Evolutionary conservation across 106 monocot genomes (phyloP).

Genomic region (Narthecium ossifragum): DNA sequence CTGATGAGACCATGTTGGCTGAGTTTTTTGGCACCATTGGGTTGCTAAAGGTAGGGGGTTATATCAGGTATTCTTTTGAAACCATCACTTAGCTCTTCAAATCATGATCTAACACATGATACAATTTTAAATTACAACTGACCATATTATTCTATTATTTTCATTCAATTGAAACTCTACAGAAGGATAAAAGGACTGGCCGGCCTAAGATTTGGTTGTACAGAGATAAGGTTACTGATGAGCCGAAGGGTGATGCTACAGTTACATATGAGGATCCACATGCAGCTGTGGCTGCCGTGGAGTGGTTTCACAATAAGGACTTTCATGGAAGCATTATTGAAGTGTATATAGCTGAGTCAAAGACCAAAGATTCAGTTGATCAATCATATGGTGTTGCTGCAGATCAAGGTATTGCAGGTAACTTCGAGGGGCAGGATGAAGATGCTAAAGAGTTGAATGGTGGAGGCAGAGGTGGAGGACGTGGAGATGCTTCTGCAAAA

Average conservation of each 20-base stretch:
- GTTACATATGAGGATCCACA: conserved; percentile 99
- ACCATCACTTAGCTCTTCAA: conserved; percentile 16
- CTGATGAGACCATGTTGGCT: conserved; percentile 84
- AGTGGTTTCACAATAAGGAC: conserved; percentile 96
- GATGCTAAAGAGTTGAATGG: conserved; percentile 24
- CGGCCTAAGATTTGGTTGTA: conserved; percentile 95
- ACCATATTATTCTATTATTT: not conserved
- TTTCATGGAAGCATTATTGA: conserved; percentile 87
- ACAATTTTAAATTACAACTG: no score
- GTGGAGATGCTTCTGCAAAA: conserved; percentile 65
- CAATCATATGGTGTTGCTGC: conserved; percentile 12
- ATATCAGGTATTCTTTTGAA: conserved; percentile 56
- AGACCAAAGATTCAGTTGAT: conserved; percentile 60
- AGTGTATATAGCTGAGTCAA: conserved; percentile 84
- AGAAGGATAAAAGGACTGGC: conserved; percentile 97
- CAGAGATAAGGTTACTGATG: conserved; percentile 79
- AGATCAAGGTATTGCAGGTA: conserved; percentile 14
- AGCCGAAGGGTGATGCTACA: conserved; percentile 99
- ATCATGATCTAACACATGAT: no score
- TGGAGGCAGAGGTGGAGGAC: conserved; percentile 70
- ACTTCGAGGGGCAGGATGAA: conserved; percentile 26
- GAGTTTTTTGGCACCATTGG: conserved; percentile 99
- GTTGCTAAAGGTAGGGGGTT: conserved; percentile 92
- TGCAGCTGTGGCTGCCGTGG: conserved; percentile 92
- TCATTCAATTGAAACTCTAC: conserved; percentile 3